Conservation (phyloP, 2,329 filamentous ascomycete species). For the Trichoderma sp. region DNA sequence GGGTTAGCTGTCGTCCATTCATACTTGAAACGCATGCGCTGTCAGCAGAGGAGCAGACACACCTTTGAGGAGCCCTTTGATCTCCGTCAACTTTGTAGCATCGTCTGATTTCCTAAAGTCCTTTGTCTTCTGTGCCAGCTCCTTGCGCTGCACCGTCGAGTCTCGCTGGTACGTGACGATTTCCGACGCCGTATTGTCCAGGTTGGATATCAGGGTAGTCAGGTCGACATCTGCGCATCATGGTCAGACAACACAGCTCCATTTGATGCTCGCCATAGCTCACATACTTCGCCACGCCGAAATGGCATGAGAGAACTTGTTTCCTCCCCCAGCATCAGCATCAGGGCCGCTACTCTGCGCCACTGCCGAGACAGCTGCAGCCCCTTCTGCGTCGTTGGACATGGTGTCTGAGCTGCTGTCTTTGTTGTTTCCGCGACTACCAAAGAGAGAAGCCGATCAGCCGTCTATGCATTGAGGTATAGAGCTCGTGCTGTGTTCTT, state of each 20-base stretch:
- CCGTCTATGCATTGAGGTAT: neutral
- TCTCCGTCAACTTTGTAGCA: conserved; percentile 77
- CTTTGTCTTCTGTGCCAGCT: conserved; percentile 98
- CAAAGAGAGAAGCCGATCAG: neutral
- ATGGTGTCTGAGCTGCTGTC: conserved; percentile 25
- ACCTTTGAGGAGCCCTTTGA: conserved; percentile 89
- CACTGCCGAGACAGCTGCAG: conserved; percentile 20
- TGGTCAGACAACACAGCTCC: conserved; percentile 23
- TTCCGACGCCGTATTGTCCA: conserved; percentile 93
- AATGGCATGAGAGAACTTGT: conserved; percentile 96
- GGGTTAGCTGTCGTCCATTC: neutral
- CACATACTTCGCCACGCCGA: conserved; percentile 86
- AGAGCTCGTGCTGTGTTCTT: neutral
- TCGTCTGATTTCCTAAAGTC: conserved; percentile 95
- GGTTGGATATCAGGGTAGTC: conserved; percentile 74
- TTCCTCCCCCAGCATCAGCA: conserved; percentile 61
- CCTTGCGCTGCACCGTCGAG: conserved; percentile 93
- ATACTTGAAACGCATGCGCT: no score
- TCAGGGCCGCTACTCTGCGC: conserved; percentile 21
- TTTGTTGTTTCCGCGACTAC: neutral
- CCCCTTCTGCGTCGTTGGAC: conserved; percentile 34
- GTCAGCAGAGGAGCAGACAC: neutral
- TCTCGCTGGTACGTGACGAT: conserved; percentile 92
- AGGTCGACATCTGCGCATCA: conserved; percentile 73
- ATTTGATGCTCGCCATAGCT: neutral